These are phyloP conservation scores for Oryza nivara DNA, from an alignment of 176 grass and related monocot genomes.

Conservation along the genomic window DNA sequence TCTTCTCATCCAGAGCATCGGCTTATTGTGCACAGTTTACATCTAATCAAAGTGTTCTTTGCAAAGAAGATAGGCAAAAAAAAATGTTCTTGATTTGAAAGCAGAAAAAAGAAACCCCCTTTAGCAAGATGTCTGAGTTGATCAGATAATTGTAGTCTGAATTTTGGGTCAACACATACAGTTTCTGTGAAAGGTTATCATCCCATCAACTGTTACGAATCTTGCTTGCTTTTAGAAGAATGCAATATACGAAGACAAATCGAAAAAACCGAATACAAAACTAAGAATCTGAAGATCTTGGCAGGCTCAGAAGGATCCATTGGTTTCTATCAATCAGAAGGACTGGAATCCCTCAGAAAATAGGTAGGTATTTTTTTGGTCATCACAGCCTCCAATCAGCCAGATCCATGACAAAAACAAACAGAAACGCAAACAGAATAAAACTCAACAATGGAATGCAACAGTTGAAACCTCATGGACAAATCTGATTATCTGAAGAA, in stretches of 20 bases:
- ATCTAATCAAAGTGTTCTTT: neutral
- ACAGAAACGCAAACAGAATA: neutral
- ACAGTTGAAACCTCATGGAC: neutral
- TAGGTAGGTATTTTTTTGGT: conserved; percentile 67
- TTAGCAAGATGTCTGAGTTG: neutral
- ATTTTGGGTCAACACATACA: conserved; percentile 35
- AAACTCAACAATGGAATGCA: neutral
- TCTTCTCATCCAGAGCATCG: conserved; percentile 58
- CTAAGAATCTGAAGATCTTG: neutral
- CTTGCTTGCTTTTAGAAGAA: neutral
- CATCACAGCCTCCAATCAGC: conserved; percentile 50
- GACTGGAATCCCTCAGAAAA: conserved; percentile 56
- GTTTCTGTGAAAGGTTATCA: conserved; percentile 53
- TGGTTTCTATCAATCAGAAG: conserved; percentile 58
- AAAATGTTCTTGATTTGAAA: fast-evolving
- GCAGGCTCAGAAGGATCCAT: conserved; percentile 68
- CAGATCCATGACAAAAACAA: neutral
- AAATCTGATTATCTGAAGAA: neutral
- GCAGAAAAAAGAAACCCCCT: neutral
- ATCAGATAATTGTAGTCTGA: conserved; percentile 91
- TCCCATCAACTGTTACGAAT: conserved; percentile 47
- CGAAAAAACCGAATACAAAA: neutral
- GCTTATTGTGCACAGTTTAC: conserved; percentile 58
- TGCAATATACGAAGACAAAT: neutral
- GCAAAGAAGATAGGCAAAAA: fast-evolving